Evolutionary conservation across 2,329 filamentous ascomycete species (phyloP).

Genomic region (Helotiales sp.): DNA sequence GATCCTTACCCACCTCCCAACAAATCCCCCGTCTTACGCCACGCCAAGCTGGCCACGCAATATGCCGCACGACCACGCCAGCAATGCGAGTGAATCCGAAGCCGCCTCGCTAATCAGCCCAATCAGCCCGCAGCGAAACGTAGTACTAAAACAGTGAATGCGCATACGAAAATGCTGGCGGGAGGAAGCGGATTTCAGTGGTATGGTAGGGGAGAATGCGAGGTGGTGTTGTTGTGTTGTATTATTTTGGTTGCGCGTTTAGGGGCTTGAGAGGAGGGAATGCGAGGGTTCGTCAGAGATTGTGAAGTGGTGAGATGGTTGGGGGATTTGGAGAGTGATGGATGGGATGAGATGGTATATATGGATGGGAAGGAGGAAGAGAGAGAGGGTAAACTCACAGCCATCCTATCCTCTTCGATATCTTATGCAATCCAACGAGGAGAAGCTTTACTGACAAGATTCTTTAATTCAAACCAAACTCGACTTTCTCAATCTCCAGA

Average conservation of each 20-base stretch:
- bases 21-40: constrained; percentile 1
- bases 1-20: not conserved
- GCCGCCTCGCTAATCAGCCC: not conserved
- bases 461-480: too few relatives aligned
- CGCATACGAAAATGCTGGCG: not conserved
- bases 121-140: too few relatives aligned
- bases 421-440: too few relatives aligned
- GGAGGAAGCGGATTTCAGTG: not conserved
- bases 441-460: too few relatives aligned
- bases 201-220: not conserved
- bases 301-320: too few relatives aligned
- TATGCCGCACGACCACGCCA: not conserved
- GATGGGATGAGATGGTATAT: too few relatives aligned
- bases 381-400: too few relatives aligned
- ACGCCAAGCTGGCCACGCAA: not conserved
- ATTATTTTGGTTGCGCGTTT: not conserved
- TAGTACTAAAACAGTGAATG: not conserved
- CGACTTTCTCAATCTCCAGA: too few relatives aligned
- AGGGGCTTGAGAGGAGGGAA: too few relatives aligned
- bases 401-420: too few relatives aligned
- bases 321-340: not conserved
- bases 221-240: not conserved
- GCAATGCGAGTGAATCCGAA: not conserved
- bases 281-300: too few relatives aligned
- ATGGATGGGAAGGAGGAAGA: too few relatives aligned